A percentile compares a stretch with the other conserved stretches of the same genome.
phyloP scores from a whole-genome alignment of 768 basidiomycete species.

The Multifurca ochricompacta region DNA sequence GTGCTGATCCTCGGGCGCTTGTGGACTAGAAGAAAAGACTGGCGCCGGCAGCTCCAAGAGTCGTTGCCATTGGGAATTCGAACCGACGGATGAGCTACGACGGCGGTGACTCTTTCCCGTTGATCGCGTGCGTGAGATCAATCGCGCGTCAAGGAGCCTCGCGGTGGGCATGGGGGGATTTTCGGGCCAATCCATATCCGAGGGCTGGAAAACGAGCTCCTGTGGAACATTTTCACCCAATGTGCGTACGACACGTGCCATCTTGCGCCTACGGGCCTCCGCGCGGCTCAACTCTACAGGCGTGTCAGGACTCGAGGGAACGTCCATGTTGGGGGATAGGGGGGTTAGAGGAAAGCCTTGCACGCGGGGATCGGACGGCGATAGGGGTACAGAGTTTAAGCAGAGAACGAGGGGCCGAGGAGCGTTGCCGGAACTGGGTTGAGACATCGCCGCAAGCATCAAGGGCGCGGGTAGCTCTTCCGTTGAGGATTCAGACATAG shows the following conservation, averaged over 20 bases:
- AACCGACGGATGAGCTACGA: slow-evolving; percentile 13
- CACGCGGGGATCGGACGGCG: slow-evolving; percentile 25
- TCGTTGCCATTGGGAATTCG: neutral
- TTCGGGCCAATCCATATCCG: neutral
- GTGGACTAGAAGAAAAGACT: slow-evolving; percentile 13
- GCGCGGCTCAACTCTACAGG: slow-evolving; percentile 3
- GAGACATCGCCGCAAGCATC: slow-evolving; percentile 14
- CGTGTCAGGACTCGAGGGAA: neutral
- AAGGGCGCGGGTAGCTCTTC: slow-evolving; percentile 22
- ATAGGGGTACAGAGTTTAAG: slow-evolving; percentile 26
- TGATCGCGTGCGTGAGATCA: neutral
- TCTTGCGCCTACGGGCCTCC: slow-evolving; percentile 17
- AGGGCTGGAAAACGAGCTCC: slow-evolving; percentile 24
- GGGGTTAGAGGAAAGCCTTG: slow-evolving; percentile 30
- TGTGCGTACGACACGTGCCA: slow-evolving; percentile 23
- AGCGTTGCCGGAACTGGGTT: slow-evolving; percentile 11
- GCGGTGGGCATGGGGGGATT: neutral
- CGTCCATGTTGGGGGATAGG: neutral
- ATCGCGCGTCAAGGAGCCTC: neutral
- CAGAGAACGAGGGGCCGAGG: slow-evolving; percentile 30
- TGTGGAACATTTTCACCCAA: slow-evolving; percentile 27
- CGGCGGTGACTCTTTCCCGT: neutral
- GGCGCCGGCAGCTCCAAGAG: neutral
- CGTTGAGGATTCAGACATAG: slow-evolving; percentile 21
- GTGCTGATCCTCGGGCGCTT: slow-evolving; percentile 14